phyloP scores from a whole-genome alignment of 805 yeast species.

The Candida easanensis region DNA sequence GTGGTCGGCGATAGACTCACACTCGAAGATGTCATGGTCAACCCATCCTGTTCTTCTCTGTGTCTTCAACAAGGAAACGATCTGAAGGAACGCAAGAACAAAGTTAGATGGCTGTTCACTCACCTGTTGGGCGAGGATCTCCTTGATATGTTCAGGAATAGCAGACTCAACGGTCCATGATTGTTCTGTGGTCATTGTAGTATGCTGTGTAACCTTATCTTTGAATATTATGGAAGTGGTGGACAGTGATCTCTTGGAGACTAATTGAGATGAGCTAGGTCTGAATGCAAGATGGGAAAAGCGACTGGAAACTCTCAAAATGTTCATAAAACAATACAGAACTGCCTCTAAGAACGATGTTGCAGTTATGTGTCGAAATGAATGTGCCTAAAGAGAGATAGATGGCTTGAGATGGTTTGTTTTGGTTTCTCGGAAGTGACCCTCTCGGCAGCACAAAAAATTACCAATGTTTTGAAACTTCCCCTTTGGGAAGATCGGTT shows the following conservation, averaged over 20 bases:
- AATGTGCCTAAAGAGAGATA: too few relatives aligned
- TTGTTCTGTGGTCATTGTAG: conserved; percentile 14
- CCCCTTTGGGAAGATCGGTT: background rate
- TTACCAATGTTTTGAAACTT: conserved; percentile 1
- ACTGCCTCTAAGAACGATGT: too few relatives aligned
- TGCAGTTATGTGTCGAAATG: too few relatives aligned
- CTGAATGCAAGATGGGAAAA: background rate
- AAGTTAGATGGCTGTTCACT: conserved; percentile 38
- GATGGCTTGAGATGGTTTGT: too few relatives aligned
- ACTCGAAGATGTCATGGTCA: conserved; percentile 46
- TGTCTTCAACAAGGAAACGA: conserved; percentile 67
- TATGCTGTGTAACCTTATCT: too few relatives aligned
- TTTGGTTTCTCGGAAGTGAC: background rate
- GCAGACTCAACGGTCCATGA: conserved; percentile 55
- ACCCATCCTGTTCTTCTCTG: conserved; percentile 95
- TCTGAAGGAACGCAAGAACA: conserved; percentile 57
- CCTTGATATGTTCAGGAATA: conserved; percentile 44
- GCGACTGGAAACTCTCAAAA: background rate
- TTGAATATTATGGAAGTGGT: background rate
- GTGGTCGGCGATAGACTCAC: conserved; percentile 83
- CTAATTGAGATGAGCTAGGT: background rate
- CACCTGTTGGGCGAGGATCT: conserved; percentile 28
- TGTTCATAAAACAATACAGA: background rate
- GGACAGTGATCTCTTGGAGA: background rate
- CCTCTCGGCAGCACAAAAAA: background rate